Evolutionary conservation across 352 stramenopile species (phyloP).

Genomic region (Phytopythium vexans): DNA sequence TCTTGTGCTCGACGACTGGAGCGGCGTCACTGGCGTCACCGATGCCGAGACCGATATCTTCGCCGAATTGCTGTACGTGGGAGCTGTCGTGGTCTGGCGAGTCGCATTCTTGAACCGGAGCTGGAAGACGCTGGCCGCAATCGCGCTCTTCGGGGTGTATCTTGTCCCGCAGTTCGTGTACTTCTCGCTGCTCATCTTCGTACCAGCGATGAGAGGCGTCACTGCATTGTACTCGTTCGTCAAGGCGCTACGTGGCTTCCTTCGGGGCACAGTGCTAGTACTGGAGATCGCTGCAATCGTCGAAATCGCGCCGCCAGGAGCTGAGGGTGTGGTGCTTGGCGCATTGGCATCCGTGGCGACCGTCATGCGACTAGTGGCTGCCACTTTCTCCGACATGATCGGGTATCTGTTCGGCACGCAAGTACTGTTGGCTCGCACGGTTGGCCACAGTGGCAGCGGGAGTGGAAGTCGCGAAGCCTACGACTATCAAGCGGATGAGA

Average conservation of each 20-base stretch:
- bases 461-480: slow-evolving; percentile 6
- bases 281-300: slow-evolving; percentile 33
- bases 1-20: slow-evolving; percentile 34
- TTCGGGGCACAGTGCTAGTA: slow-evolving; percentile 28
- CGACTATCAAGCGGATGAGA: slow-evolving; percentile 15
- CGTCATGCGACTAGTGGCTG: slow-evolving; percentile 30
- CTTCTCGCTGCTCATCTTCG: slow-evolving; percentile 23
- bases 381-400: slow-evolving; percentile 9
- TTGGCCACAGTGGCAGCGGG: not conserved
- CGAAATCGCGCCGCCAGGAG: slow-evolving; percentile 39
- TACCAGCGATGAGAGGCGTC: slow-evolving; percentile 11
- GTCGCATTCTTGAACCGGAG: slow-evolving; percentile 27
- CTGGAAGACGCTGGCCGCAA: slow-evolving; percentile 29
- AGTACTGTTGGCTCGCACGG: slow-evolving; percentile 2
- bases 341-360: slow-evolving; percentile 39
- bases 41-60: slow-evolving; percentile 24
- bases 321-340: slow-evolving; percentile 37
- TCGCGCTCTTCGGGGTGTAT: slow-evolving; percentile 29
- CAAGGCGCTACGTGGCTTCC: slow-evolving; percentile 29
- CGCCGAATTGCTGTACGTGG: slow-evolving; percentile 25
- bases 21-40: slow-evolving; percentile 24
- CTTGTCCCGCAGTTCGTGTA: slow-evolving; percentile 21
- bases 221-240: slow-evolving; percentile 33
- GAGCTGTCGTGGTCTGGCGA: slow-evolving; percentile 27
- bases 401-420: slow-evolving; percentile 5